Base-by-base conservation (phyloP, 1,139 yeast genomes). In the Hyphopichia pseudoburtonii region DNA sequence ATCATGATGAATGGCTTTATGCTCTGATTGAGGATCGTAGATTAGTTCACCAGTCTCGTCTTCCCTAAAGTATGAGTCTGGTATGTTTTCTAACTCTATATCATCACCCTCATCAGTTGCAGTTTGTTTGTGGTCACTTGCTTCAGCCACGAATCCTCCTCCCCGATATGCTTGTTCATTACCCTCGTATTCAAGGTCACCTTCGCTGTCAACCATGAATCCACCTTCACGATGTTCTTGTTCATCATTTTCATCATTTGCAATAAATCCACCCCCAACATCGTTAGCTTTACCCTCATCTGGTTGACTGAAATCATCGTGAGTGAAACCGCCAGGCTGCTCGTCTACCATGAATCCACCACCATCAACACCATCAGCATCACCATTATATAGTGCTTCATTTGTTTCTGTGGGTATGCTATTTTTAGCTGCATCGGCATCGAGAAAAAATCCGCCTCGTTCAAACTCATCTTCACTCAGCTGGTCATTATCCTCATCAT, bases 11-110 rank as follows among this genome's bases (percentile, higher is more conserved):
- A 7, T 18, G 18, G 30, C 30, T 15, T 16, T 5, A 5, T 6
- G 10, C 15, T 8, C 30, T 11, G 16, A 27, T 9, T 28, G 29
- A 3, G 62, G 62, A 30, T 50, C 48, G 35, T 54, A 59, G 1
- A 57, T 40, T 11, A 59, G 39, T 16, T 56, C 53, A 1, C 64
- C 64, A 19, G 46, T 31, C 3, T 43, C 51, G 30, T 48, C 43
- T 5, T 40, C 32, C 5, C 38, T 33, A 34, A 60, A 58, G 17
- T 34, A 40, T 1, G 38, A 39, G 17, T 46, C 50, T 9, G 53
- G 51, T 6, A 50, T n/a, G 16, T 5, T 27, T 11, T 27, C 22
- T 10, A 21, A 15, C 16, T 5, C 11, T 16, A 12, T 28, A 16
- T 21, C 8, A 11, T 28, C 22, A n/a, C 14, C 9, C 15, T 18